Evolutionary conservation across 75 land plant genomes (phyloP).

Genomic region (Selaginella tamariscina): DNA sequence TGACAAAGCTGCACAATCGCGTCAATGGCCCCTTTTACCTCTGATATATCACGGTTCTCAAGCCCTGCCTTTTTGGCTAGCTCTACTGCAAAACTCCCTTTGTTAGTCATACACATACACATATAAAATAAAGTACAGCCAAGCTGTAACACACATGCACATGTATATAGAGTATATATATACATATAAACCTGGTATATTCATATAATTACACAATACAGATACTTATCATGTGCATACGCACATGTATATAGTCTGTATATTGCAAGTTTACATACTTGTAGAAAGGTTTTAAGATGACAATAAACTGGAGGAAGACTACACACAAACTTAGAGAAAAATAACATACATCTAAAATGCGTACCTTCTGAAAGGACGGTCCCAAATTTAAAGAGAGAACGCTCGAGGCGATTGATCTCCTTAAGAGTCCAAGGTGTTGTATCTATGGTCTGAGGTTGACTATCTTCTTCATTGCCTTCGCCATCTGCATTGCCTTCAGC

Average conservation of each 20-base stretch:
- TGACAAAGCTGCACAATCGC: slow-evolving; percentile 19
- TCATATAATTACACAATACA: too few relatives aligned
- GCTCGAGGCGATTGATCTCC: slow-evolving; percentile 25
- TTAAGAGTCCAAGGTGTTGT: slow-evolving; percentile 26
- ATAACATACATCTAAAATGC: not conserved
- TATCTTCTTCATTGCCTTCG: not conserved
- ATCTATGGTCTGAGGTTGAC: slow-evolving; percentile 3
- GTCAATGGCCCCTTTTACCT: slow-evolving; percentile 19
- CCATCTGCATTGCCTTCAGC: slow-evolving; percentile 2
- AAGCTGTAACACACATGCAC: too few relatives aligned
- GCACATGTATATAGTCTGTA: slow-evolving; percentile 23
- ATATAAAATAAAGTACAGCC: too few relatives aligned
- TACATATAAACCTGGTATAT: too few relatives aligned
- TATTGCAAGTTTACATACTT: not conserved
- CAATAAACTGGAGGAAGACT: not conserved
- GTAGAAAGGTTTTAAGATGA: not conserved
- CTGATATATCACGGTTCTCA: slow-evolving; percentile 16
- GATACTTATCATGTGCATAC: too few relatives aligned
- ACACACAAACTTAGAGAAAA: not conserved
- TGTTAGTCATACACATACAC: too few relatives aligned
- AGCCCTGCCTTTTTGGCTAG: slow-evolving; percentile 18
- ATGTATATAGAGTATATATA: too few relatives aligned
- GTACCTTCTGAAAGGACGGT: slow-evolving; percentile 16
- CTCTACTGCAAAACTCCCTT: too few relatives aligned
- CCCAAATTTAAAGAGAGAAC: slow-evolving; percentile 17